Evolutionary conservation across 495 filamentous ascomycete genomes (phyloP).

Genomic region (Rostrohypoxylon terebratum): DNA sequence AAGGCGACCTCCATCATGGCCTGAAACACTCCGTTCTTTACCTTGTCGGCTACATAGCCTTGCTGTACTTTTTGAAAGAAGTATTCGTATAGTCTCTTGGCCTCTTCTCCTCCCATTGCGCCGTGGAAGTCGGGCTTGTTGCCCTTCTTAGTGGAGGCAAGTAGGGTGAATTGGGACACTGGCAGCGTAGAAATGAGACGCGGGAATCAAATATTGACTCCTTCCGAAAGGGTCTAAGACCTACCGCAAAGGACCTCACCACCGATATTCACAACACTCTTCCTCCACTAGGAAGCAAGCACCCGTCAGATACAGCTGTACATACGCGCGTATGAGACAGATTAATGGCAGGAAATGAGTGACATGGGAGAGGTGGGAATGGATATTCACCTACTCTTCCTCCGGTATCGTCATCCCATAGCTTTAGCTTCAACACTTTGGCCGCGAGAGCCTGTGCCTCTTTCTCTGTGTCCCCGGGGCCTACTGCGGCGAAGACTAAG

Average conservation of each 20-base stretch:
- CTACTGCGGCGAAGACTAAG: slow-evolving; percentile 90
- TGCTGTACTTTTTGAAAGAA: slow-evolving; percentile 83
- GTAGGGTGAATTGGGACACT: slow-evolving; percentile 99
- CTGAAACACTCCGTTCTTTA: slow-evolving; percentile 95
- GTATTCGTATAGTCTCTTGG: slow-evolving; percentile 81
- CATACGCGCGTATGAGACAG: slow-evolving; percentile 21
- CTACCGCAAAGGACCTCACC: slow-evolving; percentile 92
- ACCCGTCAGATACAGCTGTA: slow-evolving; percentile 27
- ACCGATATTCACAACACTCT: slow-evolving; percentile 83
- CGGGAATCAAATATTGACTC: not conserved
- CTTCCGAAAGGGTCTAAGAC: slow-evolving; percentile 38
- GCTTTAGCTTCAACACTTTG: slow-evolving; percentile 87
- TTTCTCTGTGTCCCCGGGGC: slow-evolving; percentile 88
- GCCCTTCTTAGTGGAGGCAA: slow-evolving; percentile 92
- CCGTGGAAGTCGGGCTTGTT: slow-evolving; percentile 96
- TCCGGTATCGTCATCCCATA: slow-evolving; percentile 86
- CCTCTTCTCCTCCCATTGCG: slow-evolving; percentile 79
- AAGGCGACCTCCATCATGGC: slow-evolving; percentile 98
- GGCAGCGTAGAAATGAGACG: slow-evolving; percentile 18
- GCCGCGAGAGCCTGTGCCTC: slow-evolving; percentile 85
- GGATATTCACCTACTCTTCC: slow-evolving; percentile 60
- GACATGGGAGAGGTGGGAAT: slow-evolving; percentile 9
- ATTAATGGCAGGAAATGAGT: not conserved
- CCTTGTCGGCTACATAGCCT: slow-evolving; percentile 76
- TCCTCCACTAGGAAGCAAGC: slow-evolving; percentile 77